Percentiles rank a stretch among this genome's conserved stretches.
Evolutionary conservation across 306 rosid genomes (phyloP).

Genomic region (Lathyrus sativus): DNA sequence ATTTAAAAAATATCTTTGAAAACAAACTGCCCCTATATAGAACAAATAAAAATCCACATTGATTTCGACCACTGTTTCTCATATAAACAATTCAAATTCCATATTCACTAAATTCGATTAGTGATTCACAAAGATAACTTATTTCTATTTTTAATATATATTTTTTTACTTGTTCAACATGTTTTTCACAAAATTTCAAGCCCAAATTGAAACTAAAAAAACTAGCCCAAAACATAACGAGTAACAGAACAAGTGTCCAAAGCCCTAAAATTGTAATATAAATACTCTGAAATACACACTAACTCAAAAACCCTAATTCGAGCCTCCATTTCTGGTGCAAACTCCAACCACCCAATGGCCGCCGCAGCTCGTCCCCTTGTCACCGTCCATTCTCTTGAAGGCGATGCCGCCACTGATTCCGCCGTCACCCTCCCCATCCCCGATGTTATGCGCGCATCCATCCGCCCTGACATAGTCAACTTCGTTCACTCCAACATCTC

Average conservation of each 20-base stretch:
- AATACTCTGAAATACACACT: background rate
- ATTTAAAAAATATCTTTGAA: too few relatives aligned
- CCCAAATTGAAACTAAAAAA: too few relatives aligned
- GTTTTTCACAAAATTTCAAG: too few relatives aligned
- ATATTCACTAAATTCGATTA: too few relatives aligned
- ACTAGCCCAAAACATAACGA: background rate
- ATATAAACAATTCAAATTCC: too few relatives aligned
- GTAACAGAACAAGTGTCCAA: background rate
- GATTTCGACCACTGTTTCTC: too few relatives aligned
- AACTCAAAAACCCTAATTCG: background rate
- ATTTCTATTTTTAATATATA: too few relatives aligned
- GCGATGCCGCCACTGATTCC: conserved; percentile 73
- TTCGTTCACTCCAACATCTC: conserved; percentile 73
- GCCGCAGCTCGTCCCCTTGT: conserved; percentile 86
- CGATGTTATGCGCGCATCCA: conserved; percentile 70
- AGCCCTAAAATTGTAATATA: background rate
- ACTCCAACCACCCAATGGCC: conserved; percentile 45
- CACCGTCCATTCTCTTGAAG: conserved; percentile 67
- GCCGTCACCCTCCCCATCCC: conserved; percentile 53
- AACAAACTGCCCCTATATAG: too few relatives aligned
- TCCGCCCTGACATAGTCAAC: conserved; percentile 77
- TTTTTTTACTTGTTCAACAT: too few relatives aligned
- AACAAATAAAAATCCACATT: too few relatives aligned
- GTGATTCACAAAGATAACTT: too few relatives aligned
- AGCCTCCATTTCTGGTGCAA: background rate